Percentiles rank a stretch among this genome's conserved stretches.
Conservation (phyloP, 352 stramenopile species). For the Phytopythium delawarense region DNA sequence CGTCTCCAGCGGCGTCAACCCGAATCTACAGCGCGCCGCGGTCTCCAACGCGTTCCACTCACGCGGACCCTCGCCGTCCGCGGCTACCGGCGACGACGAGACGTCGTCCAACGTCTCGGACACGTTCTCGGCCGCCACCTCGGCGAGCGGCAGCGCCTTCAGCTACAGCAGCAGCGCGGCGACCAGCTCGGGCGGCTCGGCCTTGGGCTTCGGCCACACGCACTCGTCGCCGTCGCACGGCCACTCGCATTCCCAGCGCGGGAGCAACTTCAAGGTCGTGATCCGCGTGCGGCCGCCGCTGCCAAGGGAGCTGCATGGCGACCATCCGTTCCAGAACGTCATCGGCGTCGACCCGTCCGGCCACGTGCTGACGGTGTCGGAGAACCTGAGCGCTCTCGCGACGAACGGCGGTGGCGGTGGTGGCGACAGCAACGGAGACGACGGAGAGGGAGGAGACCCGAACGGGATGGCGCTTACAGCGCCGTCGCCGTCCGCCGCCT, state of each 20-base stretch:
- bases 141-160: slow-evolving; percentile 13
- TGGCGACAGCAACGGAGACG: slow-evolving; percentile 17
- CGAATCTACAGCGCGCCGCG: slow-evolving; percentile 53
- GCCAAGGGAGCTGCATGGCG: slow-evolving; percentile 82
- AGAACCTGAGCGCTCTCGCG: slow-evolving; percentile 63
- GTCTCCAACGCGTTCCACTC: slow-evolving; percentile 65
- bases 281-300: slow-evolving; percentile 89
- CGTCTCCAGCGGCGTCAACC: background rate
- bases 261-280: slow-evolving; percentile 91
- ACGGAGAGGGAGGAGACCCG: slow-evolving; percentile 7
- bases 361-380: slow-evolving; percentile 86
- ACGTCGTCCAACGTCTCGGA: slow-evolving; percentile 59
- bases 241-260: slow-evolving; percentile 25
- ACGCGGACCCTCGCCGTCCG: background rate
- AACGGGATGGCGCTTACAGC: slow-evolving; percentile 6
- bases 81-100: slow-evolving; percentile 40
- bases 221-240: slow-evolving; percentile 13
- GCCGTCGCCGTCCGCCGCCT: slow-evolving; percentile 31
- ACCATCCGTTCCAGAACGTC: slow-evolving; percentile 89
- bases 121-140: slow-evolving; percentile 24
- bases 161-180: slow-evolving; percentile 17
- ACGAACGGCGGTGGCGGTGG: slow-evolving; percentile 20
- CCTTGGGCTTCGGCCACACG: background rate
- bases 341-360: slow-evolving; percentile 83
- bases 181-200: background rate